Evolutionary conservation across 176 grass and related monocot species (phyloP).

Genomic region (Ampelocalamus luodianensis): DNA sequence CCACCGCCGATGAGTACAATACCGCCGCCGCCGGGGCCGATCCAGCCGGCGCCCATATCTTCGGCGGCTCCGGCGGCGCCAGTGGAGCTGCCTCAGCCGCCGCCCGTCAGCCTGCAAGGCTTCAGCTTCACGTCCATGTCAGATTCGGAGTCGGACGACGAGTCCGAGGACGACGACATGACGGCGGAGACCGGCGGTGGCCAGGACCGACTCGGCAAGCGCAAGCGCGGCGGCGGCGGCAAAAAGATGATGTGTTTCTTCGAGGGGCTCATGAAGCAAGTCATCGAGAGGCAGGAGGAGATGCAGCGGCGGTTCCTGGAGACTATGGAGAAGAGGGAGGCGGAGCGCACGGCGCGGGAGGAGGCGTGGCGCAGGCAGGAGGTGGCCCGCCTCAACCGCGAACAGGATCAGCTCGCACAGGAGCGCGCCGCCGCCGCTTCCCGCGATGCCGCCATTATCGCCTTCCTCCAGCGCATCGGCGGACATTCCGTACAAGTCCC

Average conservation of each 20-base stretch:
- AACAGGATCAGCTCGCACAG: constrained; percentile 83
- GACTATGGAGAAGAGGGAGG: constrained; percentile 79
- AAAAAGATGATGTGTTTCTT: constrained; percentile 84
- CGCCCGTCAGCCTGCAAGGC: constrained; percentile 52
- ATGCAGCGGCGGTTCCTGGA: constrained; percentile 89
- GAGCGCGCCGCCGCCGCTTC: constrained; percentile 78
- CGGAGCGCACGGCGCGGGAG: constrained; percentile 79
- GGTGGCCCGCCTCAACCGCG: constrained; percentile 77
- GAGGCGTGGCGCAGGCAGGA: constrained; percentile 93
- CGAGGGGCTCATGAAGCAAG: constrained; percentile 79
- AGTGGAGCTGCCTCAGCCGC: constrained; percentile 19
- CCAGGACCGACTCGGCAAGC: constrained; percentile 55
- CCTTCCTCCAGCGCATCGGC: constrained; percentile 84
- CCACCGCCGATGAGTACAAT: constrained; percentile 39
- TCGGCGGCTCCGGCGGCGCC: constrained; percentile 48
- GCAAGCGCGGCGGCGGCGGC: constrained; percentile 57
- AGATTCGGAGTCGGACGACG: constrained; percentile 71
- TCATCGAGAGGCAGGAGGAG: constrained; percentile 79
- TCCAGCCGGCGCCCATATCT: constrained; percentile 53
- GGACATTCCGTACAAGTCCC: constrained; percentile 53
- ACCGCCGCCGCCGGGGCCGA: constrained; percentile 38
- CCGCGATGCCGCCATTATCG: constrained; percentile 74
- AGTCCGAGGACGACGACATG: constrained; percentile 63
- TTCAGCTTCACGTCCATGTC: constrained; percentile 78
- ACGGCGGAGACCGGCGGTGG: constrained; percentile 65